These are phyloP conservation scores for Lactifluus volemus DNA, from an alignment of 768 basidiomycete species.

Conservation along the genomic window DNA sequence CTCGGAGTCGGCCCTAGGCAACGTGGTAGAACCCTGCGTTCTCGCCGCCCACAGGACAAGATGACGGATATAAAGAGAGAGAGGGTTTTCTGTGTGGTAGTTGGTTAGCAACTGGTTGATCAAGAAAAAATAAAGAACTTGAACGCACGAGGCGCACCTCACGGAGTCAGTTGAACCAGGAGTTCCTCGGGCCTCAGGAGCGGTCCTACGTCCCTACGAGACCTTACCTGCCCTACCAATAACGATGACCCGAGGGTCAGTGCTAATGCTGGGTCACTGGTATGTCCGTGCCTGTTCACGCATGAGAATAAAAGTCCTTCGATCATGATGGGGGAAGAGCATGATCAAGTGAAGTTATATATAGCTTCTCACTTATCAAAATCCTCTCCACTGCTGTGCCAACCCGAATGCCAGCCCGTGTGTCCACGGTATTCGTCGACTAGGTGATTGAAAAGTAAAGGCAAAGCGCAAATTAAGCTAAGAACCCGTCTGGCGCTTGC, in stretches of 20 bases:
- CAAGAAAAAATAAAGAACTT: no score
- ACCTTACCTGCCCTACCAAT: conserved; percentile 74
- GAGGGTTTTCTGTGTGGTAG: conserved; percentile 57
- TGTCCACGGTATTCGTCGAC: no score
- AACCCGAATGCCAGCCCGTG: no score
- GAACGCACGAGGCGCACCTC: conserved; percentile 41
- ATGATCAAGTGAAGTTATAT: conserved; percentile 26
- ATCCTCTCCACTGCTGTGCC: no score
- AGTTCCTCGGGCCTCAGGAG: conserved; percentile 71
- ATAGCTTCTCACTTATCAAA: no score
- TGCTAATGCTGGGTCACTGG: conserved; percentile 59
- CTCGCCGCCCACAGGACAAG: conserved; percentile 86
- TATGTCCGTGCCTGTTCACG: conserved; percentile 28
- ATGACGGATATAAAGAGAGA: conserved; percentile 80
- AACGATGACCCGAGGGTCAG: conserved; percentile 77
- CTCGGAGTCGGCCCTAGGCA: conserved; percentile 44
- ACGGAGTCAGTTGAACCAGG: conserved; percentile 83
- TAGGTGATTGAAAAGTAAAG: no score
- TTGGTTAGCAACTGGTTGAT: background rate
- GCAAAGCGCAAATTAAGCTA: no score
- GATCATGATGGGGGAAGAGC: no score
- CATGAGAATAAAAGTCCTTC: no score
- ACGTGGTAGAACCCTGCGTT: conserved; percentile 75
- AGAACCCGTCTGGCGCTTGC: no score
- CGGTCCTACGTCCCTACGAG: no score